Evolutionary conservation across 441 rosid species (phyloP).

Genomic region (Cnidoscolus chayamansa): DNA sequence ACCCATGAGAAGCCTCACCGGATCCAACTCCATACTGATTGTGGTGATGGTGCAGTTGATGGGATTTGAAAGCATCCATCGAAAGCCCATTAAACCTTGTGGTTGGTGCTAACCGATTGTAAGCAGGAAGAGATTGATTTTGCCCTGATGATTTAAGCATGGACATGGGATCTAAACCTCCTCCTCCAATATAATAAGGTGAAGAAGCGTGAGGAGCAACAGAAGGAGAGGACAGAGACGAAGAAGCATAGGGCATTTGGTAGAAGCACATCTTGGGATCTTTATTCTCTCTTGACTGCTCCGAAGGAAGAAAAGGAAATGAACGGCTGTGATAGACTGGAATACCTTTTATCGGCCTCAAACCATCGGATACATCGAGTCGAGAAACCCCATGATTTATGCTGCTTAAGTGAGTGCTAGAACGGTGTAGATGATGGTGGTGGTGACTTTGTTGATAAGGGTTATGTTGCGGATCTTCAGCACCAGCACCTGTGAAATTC

Average conservation of each 20-base stretch:
- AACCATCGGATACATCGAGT: conserved; percentile 38
- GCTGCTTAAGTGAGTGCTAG: conserved; percentile 20
- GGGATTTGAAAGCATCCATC: conserved; percentile 36
- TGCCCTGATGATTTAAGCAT: conserved; percentile 16
- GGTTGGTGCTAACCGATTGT: conserved; percentile 33
- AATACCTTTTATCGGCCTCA: conserved; percentile 73
- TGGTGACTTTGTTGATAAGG: conserved; percentile 20
- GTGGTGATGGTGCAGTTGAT: conserved; percentile 34
- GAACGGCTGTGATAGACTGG: conserved; percentile 74
- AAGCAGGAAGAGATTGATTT: conserved; percentile 22
- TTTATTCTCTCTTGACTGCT: conserved; percentile 25
- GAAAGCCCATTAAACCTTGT: conserved; percentile 49
- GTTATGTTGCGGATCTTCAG: conserved; percentile 9
- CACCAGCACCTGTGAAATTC: conserved; percentile 11
- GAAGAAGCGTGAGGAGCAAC: conserved; percentile 8
- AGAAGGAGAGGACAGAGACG: conserved; percentile 25
- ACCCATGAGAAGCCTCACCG: conserved; percentile 40
- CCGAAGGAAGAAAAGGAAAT: conserved; percentile 43
- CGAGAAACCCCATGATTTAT: conserved; percentile 34
- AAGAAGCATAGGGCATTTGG: conserved; percentile 32
- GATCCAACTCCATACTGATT: conserved; percentile 46
- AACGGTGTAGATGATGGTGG: conserved; percentile 18
- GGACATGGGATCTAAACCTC: conserved; percentile 27
- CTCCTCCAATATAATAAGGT: conserved; percentile 22
- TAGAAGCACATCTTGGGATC: conserved; percentile 41